Evolutionary conservation across 2,329 filamentous ascomycete species (phyloP), one percentile per base, ranked within the genome.

Genomic region (Pseudocercospora musae): DNA sequence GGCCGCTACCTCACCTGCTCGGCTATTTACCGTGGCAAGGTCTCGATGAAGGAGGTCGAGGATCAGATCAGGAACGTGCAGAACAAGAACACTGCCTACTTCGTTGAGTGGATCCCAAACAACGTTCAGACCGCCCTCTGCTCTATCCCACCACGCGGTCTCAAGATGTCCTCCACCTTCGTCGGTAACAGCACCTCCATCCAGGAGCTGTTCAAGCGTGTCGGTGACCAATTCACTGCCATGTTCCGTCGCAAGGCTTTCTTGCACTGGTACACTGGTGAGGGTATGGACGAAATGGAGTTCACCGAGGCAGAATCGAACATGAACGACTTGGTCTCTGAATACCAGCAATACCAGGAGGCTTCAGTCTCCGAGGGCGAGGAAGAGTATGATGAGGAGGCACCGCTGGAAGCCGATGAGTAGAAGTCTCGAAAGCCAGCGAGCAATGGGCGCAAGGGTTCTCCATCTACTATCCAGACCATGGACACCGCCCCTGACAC

Each of bases 271-370:
- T 99, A 99, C 85, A 99, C 95, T 88, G 93, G 93, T 78, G 95
- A 99, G 87, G 95, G 95, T 84, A 99, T 99, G 95, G 95, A 99
- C 83, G 95, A 99, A 89, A 98, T 99, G 95, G 95, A 99, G 85
- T 99, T 99, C 86, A 99, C 95, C 78, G 95, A 99, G 87, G 95
- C 95, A 74, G 95, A 99, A 89, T 96, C 91, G 83, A 99, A 99
- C 87, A 98, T 99, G 95, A 98, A 99, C 86, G 95, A 99, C 81
- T 85, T 99, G 78, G 94, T 99, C 75, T 96, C 92, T 66, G 95
- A 99, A 82, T 99, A 99, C 86, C 95, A 98, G 88, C 95, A 99
- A 83, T 99, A 99, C 89, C 95, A 99, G 88, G 95, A 99, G 81
- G 95, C 95, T 78, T 91, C 91, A 76, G 87, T 97, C 81, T 96